Base-by-base conservation (phyloP, 1,284 basidiomycete species). In the Cryptococcus sp. region DNA sequence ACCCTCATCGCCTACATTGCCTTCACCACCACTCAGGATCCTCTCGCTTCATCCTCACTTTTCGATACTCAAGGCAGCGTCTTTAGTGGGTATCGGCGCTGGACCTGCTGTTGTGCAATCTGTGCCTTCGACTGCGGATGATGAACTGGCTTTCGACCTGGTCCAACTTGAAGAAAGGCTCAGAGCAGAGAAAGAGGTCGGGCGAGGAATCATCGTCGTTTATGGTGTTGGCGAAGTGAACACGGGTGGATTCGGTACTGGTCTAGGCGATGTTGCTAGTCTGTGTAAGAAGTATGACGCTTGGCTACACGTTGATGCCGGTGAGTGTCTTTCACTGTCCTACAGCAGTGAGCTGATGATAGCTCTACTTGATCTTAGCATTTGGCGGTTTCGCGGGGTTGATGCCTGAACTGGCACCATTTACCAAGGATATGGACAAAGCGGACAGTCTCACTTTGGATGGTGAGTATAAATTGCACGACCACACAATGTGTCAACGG, bases 221-320 rank as follows among this genome's bases (percentile, higher is more conserved):
- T 74, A 78, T 20, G 76, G 76, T 3, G 68, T 81, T 22, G 82
- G 81, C 5, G 82, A 83, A 64, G 81, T 83, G 34, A 83, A 83
- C 63, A 83, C 82, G 57, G 80, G 80, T 20, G 79, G 74, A 2
- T 78, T 79, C 52, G 80, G 77, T 3, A 68, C 65, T 11, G 65
- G 72, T 15, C 55, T 79, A 26, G 62, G 56, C 15, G 56, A 66
- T 3, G 69, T 82, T 11, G 72, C 77, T 3, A 55, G 50, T 3
- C 62, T 83, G 26, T 82, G 80, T 55, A 74, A 76, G 51, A 40
- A 58, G 26, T 79, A 80, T 57, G 68, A 64, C 6, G 80, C 79
- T 0, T 83, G 82, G 82, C 63, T 83, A 3, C 82, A 83, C 62
- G 70, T 83, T 37, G 82, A 83, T 64, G 82, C 78, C 5, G 80